Conservation (phyloP, 495 filamentous ascomycete genomes). For the Neurospora africana region DNA sequence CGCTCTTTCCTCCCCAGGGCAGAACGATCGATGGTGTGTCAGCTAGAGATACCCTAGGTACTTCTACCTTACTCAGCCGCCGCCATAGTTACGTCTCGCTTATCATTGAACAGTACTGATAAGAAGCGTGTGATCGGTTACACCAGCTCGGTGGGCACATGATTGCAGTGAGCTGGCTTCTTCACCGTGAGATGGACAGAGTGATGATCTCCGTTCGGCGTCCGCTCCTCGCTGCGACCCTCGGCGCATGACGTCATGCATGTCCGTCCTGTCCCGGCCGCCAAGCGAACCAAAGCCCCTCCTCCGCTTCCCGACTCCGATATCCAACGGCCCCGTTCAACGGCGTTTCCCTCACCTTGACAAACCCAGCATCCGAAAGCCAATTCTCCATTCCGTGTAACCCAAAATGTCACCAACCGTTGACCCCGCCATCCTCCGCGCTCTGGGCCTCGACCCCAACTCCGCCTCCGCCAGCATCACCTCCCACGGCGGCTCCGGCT, state of each 20-base stretch:
- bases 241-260: neutral
- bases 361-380: neutral
- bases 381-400: neutral
- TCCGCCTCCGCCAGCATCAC: slow-evolving; percentile 43
- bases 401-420: slow-evolving; percentile 29
- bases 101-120: neutral
- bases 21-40: neutral
- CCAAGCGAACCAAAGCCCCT: neutral
- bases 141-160: neutral
- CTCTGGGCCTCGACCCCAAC: slow-evolving; percentile 44
- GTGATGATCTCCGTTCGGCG: neutral
- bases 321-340: neutral
- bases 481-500: slow-evolving; percentile 59
- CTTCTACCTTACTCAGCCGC: no score
- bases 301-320: neutral
- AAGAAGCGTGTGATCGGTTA: neutral
- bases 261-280: neutral
- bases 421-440: slow-evolving; percentile 49
- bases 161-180: neutral
- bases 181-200: neutral
- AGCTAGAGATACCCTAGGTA: neutral
- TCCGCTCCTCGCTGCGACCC: neutral
- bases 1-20: neutral
- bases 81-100: neutral
- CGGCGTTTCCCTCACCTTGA: neutral